Conservation (phyloP, 176 grass and related monocot species). For the Sorghum bicolor region Sorghum_bicolor_NCBIv3 NC_012870.2:74493501-74494000, state of each 20-base stretch:
- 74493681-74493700: constrained; percentile 6
- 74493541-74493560: constrained; percentile 24
- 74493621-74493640: not conserved
- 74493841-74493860: not conserved
- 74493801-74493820: not conserved
- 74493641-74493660: constrained; percentile 15
- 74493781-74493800: not conserved
- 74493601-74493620: not conserved
- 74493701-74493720: not conserved
- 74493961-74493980: not conserved
- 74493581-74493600: not conserved
- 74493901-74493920: not conserved
- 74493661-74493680: not conserved
- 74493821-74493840: not conserved
- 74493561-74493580: constrained; percentile 5
- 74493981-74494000: not conserved
- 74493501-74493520: constrained; percentile 24
- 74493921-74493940: not conserved
- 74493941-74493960: not conserved
- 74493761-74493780: not conserved
- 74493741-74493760: not conserved
- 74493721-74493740: not conserved
- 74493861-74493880: not conserved
- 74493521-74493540: constrained; percentile 27
- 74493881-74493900: not conserved